Base-by-base conservation (phyloP, 2,329 filamentous ascomycete species). In the Fusarium mexicanum region DNA sequence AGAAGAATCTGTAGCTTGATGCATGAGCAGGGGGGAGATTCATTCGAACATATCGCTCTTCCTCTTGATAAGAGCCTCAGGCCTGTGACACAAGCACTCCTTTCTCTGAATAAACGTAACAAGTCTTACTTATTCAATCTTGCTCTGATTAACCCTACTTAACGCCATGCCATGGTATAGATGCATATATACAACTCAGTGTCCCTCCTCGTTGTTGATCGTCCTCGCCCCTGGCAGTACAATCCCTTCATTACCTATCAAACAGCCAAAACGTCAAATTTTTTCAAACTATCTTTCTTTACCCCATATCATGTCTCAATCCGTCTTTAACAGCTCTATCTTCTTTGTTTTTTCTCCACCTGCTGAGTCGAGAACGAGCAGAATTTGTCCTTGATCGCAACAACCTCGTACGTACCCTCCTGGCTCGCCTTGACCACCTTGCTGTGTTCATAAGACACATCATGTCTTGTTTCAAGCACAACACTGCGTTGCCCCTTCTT, bases 341-440 rank as follows among this genome's bases (percentile, higher is more conserved):
- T 86, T 81, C 79, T 84, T 78, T 86, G 85, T 73, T 84, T 86
- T 67, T 85, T 88, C 59, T 86, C 86, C 51, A 87, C 83, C 73
- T 90, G 88, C 79, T 92, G 89, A 69, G 91, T 96, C 51, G 94
- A 94, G 83, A 97, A 98, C 33, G 94, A 92, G 81, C 96, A 99
- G 85, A 90, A 97, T 79, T 91, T 91, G 83, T 99, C 96, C 86
- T 97, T 97, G 83, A 99, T 98, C 17, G 94, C 92, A 37, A 98
- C 94, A 24, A 99, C 96, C 85, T 99, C 96, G 80, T 99, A 99
- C 75, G 95, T 98, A 57, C 96, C 96, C 86, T 98, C 96, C 80
- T 98, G 94, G 76, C 92, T 95, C 33, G 95, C 95, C 77, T 91
- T 91, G 77, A 98, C 90, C 33, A 91, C 90, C 87, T 97, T 95